Base-by-base conservation (phyloP, 768 basidiomycete species). In the Lentinula detonsa region DNA sequence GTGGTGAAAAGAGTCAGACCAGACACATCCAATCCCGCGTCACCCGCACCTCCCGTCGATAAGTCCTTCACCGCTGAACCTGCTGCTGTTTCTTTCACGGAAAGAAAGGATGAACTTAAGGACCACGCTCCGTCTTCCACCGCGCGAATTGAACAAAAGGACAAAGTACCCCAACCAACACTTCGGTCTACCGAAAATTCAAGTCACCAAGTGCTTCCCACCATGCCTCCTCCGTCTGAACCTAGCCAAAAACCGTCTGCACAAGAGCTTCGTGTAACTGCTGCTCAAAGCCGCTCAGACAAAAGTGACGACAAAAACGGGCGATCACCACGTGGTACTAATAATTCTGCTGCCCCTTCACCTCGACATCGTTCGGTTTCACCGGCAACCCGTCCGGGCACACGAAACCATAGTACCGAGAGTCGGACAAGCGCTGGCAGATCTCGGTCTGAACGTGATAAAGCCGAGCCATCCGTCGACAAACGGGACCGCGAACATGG, bases 181-280 rank as follows among this genome's bases (percentile, higher is more conserved):
- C 37, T 76, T 76, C 45, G 53, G 61, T 8, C 40, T 8, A n/a
- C 40, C 5, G 84, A 85, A 13, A 79, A 81, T 40, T 75, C 74
- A 51, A 64, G 65, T 39, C 61, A 68, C 23, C 76, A 77, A 33
- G 65, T 68, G 34, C 70, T 67, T n/a, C 78, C 82, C 39, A 68
- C 68, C 1, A 93, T 93, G 90, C 89, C 88, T 11, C 91, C 92
- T 4, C 91, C 91, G 16, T 78, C 76, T 28, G 84, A 79, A 52
- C 91, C 91, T 2, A 93, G 91, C 66, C 89, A 91, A 66, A 91
- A 90, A 0, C 73, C 77, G 5, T 88, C 87, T 9, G 90, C 90
- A 1, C 88, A 91, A 65, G 91, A 91, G 66, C 78, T 92, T 15
- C 81, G 91, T 54, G 89, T 90, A 69, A 91, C 88, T 2, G 91